Conservation (phyloP, 2,329 filamentous ascomycete genomes). For the Triangularia verruculosa region DNA sequence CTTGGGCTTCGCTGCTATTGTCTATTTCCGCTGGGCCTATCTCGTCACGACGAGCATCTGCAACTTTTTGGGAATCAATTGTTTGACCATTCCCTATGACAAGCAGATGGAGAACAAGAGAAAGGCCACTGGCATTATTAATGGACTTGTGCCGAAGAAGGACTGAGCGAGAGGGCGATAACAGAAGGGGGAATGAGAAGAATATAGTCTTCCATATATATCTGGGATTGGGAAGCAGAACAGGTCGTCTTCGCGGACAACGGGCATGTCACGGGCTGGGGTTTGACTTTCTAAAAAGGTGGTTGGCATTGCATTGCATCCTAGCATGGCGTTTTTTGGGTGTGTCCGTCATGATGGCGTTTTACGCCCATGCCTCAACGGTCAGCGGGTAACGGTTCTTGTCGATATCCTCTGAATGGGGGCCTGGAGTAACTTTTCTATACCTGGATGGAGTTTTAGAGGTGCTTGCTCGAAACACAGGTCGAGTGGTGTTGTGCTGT, state of each 20-base stretch:
- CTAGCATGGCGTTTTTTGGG: constrained; percentile 11
- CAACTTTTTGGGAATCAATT: constrained; percentile 88
- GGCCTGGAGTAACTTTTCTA: background rate
- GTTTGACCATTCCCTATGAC: constrained; percentile 74
- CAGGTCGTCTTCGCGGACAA: background rate
- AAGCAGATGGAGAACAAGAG: constrained; percentile 55
- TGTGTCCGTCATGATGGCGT: background rate
- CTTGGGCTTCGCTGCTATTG: constrained; percentile 76
- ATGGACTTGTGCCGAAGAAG: constrained; percentile 30
- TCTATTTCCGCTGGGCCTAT: constrained; percentile 91
- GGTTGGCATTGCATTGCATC: constrained; percentile 15
- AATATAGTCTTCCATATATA: background rate
- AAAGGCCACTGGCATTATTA: constrained; percentile 19
- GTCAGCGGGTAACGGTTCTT: background rate
- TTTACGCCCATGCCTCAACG: background rate
- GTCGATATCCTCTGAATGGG: background rate
- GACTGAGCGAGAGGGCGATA: constrained; percentile 19
- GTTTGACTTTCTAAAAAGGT: constrained; percentile 2
- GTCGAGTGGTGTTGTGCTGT: background rate
- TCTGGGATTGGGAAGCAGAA: background rate
- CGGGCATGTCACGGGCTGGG: background rate
- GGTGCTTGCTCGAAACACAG: background rate
- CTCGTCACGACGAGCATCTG: constrained; percentile 91
- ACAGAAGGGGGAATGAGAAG: background rate
- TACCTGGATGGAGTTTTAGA: background rate